These are phyloP conservation scores for Fistulinella cinereoalba DNA, from an alignment of 1,284 basidiomycete species.

Conservation along the genomic window DNA sequence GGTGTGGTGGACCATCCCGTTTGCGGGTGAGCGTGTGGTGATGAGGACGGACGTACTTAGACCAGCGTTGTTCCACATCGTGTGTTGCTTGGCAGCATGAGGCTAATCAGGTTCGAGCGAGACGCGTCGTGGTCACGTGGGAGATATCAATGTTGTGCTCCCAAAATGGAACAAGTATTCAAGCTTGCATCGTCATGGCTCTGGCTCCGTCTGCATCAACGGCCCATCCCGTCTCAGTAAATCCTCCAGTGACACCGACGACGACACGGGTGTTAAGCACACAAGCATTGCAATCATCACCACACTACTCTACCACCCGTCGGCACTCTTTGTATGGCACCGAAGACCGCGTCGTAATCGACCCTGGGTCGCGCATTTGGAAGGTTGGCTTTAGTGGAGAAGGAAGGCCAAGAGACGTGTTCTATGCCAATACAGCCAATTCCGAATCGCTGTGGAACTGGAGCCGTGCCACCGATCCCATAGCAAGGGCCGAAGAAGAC, in stretches of 20 bases:
- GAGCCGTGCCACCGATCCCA: constrained; percentile 49
- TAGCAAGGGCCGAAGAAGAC: constrained; percentile 69
- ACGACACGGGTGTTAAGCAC: constrained; percentile 47
- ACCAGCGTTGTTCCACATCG: constrained; percentile 29
- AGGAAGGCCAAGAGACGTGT: constrained; percentile 76
- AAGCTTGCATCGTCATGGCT: constrained; percentile 20
- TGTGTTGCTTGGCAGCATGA: background rate
- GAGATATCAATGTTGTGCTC: no score
- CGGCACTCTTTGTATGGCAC: constrained; percentile 81
- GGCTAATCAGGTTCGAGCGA: background rate
- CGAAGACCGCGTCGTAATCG: constrained; percentile 82
- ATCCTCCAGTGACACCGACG: constrained; percentile 47
- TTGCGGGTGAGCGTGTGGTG: constrained; percentile 22
- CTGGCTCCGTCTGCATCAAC: constrained; percentile 26
- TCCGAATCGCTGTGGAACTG: constrained; percentile 58
- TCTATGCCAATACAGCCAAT: constrained; percentile 49
- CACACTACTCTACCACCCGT: constrained; percentile 73
- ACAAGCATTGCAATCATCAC: constrained; percentile 60
- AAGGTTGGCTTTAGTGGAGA: constrained; percentile 90
- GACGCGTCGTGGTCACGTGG: constrained; percentile 25
- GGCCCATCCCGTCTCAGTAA: constrained; percentile 12
- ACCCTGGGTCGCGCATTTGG: constrained; percentile 82
- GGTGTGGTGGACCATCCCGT: constrained; percentile 28
- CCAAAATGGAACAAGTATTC: background rate
- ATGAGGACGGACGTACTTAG: constrained; percentile 31